Conservation (phyloP, 2,329 filamentous ascomycete species). For the Plectosphaerella plurivora region DNA sequence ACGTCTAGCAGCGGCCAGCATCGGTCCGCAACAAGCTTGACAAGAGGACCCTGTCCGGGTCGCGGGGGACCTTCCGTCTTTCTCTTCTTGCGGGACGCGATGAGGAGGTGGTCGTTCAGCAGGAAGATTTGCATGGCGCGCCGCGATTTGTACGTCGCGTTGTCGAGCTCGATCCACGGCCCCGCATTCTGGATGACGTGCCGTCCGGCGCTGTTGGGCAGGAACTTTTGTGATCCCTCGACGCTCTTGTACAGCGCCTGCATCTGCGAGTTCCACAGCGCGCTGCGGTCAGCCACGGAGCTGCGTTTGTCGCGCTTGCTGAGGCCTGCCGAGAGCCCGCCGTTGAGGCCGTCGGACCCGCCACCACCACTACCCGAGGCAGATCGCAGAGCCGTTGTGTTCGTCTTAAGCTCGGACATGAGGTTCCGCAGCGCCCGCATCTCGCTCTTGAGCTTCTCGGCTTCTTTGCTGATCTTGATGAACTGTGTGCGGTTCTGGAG, state of each 20-base stretch:
- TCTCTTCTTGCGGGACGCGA: slow-evolving; percentile 91
- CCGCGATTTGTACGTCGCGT: slow-evolving; percentile 91
- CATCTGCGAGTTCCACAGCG: slow-evolving; percentile 66
- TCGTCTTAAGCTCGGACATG: slow-evolving; percentile 87
- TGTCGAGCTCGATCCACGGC: slow-evolving; percentile 93
- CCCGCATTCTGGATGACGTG: slow-evolving; percentile 92
- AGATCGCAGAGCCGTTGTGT: slow-evolving; percentile 61
- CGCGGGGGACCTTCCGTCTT: slow-evolving; percentile 63
- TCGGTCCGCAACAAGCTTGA: slow-evolving; percentile 85
- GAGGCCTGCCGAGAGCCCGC: slow-evolving; percentile 47
- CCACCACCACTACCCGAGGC: slow-evolving; percentile 50
- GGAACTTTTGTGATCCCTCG: slow-evolving; percentile 95
- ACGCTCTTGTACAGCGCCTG: slow-evolving; percentile 91
- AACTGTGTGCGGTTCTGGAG: slow-evolving; percentile 97
- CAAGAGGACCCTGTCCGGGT: slow-evolving; percentile 48
- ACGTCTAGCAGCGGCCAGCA: slow-evolving; percentile 94
- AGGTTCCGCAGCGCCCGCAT: slow-evolving; percentile 87
- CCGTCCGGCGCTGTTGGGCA: slow-evolving; percentile 84
- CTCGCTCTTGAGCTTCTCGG: slow-evolving; percentile 93
- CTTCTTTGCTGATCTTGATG: slow-evolving; percentile 98
- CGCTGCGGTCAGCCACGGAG: slow-evolving; percentile 70
- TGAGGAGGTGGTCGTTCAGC: slow-evolving; percentile 88
- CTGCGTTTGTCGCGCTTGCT: slow-evolving; percentile 79
- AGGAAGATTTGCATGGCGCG: slow-evolving; percentile 87
- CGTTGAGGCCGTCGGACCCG: slow-evolving; percentile 42